Evolutionary conservation across 2,329 filamentous ascomycete species (phyloP).

Genomic region (Trichoderma sp.): DNA sequence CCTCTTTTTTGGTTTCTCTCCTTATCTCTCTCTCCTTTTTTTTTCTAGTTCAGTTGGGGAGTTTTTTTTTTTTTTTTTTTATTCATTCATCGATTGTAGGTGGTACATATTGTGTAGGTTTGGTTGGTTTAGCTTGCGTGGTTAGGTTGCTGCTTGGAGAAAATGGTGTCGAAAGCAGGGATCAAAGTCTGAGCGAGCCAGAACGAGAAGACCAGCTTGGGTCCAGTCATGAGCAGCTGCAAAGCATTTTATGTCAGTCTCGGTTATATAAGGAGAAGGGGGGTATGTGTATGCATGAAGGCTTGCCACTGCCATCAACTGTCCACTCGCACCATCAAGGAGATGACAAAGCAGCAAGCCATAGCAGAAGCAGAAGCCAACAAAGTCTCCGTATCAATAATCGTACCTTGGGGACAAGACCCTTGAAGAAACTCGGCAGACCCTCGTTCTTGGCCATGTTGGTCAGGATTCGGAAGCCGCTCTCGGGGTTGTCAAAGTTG

Average conservation of each 20-base stretch:
- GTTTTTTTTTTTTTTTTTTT: neutral
- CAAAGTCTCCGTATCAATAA: neutral
- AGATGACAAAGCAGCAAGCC: neutral
- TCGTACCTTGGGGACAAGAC: conserved; percentile 79
- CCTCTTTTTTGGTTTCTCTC: neutral
- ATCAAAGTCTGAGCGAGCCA: conserved; percentile 99
- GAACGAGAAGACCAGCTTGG: conserved; percentile 99
- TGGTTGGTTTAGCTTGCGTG: neutral
- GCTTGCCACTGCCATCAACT: neutral
- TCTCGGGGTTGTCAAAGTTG: conserved; percentile 97
- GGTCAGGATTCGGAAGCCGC: conserved; percentile 82
- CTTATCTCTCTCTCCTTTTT: neutral
- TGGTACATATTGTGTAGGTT: conserved; percentile 1
- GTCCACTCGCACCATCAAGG: neutral
- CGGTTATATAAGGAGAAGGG: neutral
- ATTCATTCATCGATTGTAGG: conserved; percentile 7
- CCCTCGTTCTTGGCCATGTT: conserved; percentile 96
- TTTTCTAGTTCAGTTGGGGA: neutral
- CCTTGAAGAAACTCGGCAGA: conserved; percentile 89
- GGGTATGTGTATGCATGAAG: neutral
- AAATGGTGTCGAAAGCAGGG: conserved; percentile 68
- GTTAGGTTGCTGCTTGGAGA: conserved; percentile 11
- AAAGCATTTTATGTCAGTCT: conserved; percentile 22
- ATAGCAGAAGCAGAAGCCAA: neutral
- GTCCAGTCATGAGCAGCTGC: conserved; percentile 93